Conservation (phyloP, 305 asterid genomes). For the Plantago lanceolata region DNA sequence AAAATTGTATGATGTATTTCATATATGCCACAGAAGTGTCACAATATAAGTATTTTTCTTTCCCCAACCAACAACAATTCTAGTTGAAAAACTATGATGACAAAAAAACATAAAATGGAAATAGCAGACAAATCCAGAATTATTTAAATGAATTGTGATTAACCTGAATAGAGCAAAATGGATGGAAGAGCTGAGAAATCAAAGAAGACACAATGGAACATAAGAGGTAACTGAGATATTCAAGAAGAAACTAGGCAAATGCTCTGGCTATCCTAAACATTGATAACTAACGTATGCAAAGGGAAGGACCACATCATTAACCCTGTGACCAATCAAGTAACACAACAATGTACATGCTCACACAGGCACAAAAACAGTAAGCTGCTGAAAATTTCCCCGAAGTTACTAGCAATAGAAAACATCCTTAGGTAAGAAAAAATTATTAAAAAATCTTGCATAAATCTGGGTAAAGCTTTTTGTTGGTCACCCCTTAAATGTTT, state of each 20-base stretch:
- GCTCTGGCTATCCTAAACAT: too few relatives aligned
- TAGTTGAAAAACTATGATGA: background rate
- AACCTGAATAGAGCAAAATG: background rate
- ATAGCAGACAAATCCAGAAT: background rate
- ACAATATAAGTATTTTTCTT: background rate
- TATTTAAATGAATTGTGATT: background rate
- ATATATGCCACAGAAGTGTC: background rate
- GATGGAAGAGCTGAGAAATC: too few relatives aligned
- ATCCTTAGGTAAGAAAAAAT: background rate
- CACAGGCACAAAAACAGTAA: background rate
- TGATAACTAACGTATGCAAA: too few relatives aligned
- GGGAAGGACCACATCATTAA: too few relatives aligned
- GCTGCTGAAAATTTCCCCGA: too few relatives aligned
- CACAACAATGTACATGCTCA: background rate
- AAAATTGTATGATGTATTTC: background rate
- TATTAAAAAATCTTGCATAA: background rate
- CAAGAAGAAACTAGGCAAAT: too few relatives aligned
- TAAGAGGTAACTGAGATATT: too few relatives aligned
- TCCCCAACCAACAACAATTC: slow-evolving; percentile 1
- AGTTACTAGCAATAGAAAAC: background rate
- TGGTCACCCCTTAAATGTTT: background rate
- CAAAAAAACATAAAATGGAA: background rate
- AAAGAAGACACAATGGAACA: too few relatives aligned
- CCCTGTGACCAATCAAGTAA: too few relatives aligned
- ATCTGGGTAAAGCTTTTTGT: background rate